phyloP scores from a whole-genome alignment of 139 green algal genomes.

The Closterium sp. region DNA sequence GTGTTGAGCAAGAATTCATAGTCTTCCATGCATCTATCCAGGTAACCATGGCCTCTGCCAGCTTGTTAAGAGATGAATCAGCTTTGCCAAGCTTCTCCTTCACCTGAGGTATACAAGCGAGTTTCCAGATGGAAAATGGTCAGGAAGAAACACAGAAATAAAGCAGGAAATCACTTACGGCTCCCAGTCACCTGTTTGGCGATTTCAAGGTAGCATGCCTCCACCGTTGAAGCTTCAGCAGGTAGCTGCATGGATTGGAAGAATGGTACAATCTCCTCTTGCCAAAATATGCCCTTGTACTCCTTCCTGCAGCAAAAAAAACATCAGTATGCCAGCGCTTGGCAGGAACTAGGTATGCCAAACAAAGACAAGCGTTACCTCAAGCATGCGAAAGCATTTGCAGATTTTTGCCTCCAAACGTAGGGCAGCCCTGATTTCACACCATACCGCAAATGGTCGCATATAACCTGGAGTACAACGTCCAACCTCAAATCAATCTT shows the following conservation, averaged over 20 bases:
- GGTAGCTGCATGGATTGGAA: constrained; percentile 57
- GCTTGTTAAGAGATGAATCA: constrained; percentile 87
- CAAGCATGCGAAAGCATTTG: constrained; percentile 92
- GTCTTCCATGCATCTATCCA: constrained; percentile 80
- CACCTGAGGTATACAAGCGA: not conserved
- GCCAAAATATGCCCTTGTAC: constrained; percentile 97
- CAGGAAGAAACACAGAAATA: too few species aligned
- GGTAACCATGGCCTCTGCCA: constrained; percentile 81
- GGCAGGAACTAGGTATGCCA: constrained; percentile 91
- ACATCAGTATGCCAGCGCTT: constrained; percentile 90
- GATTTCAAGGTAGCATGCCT: constrained; percentile 77
- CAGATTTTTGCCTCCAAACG: constrained; percentile 91
- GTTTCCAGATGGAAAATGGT: too few species aligned
- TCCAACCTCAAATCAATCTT: too few species aligned
- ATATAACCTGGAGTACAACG: constrained; percentile 69
- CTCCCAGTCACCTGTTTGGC: constrained; percentile 62
- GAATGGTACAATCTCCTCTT: constrained; percentile 60
- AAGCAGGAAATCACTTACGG: too few species aligned
- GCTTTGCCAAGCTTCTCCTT: constrained; percentile 71
- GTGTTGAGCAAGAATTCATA: constrained; percentile 62
- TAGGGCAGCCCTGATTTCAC: constrained; percentile 94
- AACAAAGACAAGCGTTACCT: constrained; percentile 82
- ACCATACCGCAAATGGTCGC: constrained; percentile 84
- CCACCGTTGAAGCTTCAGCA: not conserved
- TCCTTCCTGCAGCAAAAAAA: constrained; percentile 92